Base-by-base conservation (phyloP, 805 yeast species). In the Candida pseudoglaebosa region DNA sequence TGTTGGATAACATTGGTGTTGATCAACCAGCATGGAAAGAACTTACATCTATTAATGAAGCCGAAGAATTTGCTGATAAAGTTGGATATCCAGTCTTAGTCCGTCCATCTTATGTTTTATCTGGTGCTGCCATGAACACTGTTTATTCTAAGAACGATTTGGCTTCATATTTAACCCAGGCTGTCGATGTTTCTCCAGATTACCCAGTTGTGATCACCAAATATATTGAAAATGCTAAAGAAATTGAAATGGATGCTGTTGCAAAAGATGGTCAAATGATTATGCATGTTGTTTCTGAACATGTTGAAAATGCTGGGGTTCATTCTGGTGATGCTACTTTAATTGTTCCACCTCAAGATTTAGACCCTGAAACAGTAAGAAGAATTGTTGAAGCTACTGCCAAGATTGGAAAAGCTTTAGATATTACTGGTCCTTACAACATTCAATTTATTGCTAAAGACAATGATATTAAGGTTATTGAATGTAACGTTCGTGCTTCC, bases 11-110 rank as follows among this genome's bases (percentile, higher is more conserved):
- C 50, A 91, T 91, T 56, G 96, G 95, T 40, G 97, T 91, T 47
- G 99, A 91, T 68, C 99, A 91, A 70, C 99, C 99, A 32, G 96
- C 96, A 28, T 91, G 99, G 99, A 91, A 90, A 65, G 99, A 91
- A 66, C 77, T 91, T 54, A 89, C 98, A 26, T 86, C 96, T 17
- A 74, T 88, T 42, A 87, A 75, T 28, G 98, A 91, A 65, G 98
- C 99, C 43, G 95, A 87, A 61, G 80, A 70, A 32, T 91, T 91
- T 59, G 97, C 98, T 42, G 84, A 87, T 35, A 81, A 78, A 58
- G 98, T 88, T 39, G 75, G 88, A 24, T 91, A 88, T 64, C 99
- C 99, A 36, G 98, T 91, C 28, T 73, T 91, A 52, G 98, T 91
- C 37, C 87, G 99, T 73, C 99, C 99, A 21, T 90, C 97, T 17